phyloP scores from a whole-genome alignment of 345 rosid genomes.

The Citrus australasica region DNA sequence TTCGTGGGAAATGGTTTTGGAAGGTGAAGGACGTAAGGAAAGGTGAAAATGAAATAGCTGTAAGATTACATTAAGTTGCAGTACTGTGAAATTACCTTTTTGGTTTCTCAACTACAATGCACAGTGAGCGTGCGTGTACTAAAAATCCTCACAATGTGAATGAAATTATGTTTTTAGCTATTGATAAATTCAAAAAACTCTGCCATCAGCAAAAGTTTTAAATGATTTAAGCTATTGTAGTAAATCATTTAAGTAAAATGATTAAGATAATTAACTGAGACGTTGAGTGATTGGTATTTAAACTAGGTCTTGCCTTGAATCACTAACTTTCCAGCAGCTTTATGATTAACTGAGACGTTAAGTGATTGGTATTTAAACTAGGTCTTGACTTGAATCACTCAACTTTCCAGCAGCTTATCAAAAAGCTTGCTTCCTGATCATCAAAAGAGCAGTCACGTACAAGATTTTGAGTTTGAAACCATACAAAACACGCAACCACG shows the following conservation, averaged over 20 bases:
- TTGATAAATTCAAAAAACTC: neutral
- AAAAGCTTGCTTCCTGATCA: neutral
- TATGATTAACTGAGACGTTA: no score
- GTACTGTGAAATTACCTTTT: neutral
- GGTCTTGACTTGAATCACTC: no score
- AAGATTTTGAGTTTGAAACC: no score
- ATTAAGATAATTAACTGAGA: no score
- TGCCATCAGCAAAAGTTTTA: no score
- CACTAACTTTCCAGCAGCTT: no score
- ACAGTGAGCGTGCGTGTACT: neutral
- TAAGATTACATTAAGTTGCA: neutral
- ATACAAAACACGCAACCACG: neutral
- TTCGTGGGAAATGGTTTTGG: conserved; percentile 3
- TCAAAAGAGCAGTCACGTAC: neutral
- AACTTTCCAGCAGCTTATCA: no score
- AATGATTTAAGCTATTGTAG: no score
- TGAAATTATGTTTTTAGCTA: neutral
- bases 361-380: no score
- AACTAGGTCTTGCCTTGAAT: no score
- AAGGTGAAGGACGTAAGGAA: neutral
- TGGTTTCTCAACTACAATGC: neutral
- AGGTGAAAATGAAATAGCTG: conserved; percentile 4
- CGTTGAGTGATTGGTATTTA: neutral
- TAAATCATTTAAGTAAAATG: no score
- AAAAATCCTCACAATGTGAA: neutral